These are phyloP conservation scores for Angomonas deanei DNA, from an alignment of 208 protist species.

Conservation along the genomic window DNA sequence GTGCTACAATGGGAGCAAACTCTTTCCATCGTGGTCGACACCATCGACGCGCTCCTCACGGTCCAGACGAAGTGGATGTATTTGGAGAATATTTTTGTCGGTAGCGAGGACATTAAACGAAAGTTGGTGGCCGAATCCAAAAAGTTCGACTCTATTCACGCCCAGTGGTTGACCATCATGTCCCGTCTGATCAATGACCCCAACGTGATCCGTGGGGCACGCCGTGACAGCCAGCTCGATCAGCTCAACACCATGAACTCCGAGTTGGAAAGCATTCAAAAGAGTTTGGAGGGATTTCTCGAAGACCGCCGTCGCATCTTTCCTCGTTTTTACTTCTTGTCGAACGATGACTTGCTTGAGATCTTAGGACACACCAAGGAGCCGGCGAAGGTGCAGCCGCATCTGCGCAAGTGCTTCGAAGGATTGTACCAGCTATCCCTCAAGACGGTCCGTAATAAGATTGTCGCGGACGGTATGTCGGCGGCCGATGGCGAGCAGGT, in stretches of 20 bases:
- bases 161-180: conserved; percentile 91
- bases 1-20: conserved; percentile 94
- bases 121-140: conserved; percentile 95
- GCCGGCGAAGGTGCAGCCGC: conserved; percentile 94
- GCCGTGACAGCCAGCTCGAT: conserved; percentile 89
- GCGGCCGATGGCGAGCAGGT: conserved; percentile 93
- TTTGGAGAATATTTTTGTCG: conserved; percentile 96
- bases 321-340: conserved; percentile 98
- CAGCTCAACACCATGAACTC: conserved; percentile 92
- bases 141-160: conserved; percentile 95
- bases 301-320: conserved; percentile 95
- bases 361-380: conserved; percentile 97
- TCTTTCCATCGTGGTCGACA: conserved; percentile 93
- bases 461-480: conserved; percentile 81
- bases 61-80: conserved; percentile 97
- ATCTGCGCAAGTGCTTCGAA: conserved; percentile 98
- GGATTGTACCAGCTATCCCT: conserved; percentile 89
- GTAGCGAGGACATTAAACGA: conserved; percentile 96
- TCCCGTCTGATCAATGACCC: conserved; percentile 81
- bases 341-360: conserved; percentile 97
- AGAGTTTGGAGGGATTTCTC: conserved; percentile 95
- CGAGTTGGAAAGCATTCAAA: conserved; percentile 96
- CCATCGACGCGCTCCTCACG: conserved; percentile 87
- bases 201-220: conserved; percentile 84
- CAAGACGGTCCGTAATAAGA: conserved; percentile 56